These are phyloP conservation scores for Berberis thunbergii DNA, from an alignment of 164 flowering plant species.

Conservation along the genomic window DNA sequence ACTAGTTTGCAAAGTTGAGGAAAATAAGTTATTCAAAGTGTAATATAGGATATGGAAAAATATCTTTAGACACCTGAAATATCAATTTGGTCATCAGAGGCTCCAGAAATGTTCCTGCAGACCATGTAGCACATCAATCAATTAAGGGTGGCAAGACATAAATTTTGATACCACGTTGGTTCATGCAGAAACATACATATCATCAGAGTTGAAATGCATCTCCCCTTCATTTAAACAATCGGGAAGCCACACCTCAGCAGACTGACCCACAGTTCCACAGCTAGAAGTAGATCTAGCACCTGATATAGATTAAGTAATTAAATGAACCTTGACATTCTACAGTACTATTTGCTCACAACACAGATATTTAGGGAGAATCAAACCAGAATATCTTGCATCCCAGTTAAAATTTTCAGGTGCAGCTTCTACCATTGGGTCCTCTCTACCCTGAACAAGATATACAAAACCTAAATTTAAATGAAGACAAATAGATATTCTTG, in stretches of 20 bases:
- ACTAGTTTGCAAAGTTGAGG: not conserved
- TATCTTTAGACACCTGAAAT: conserved; percentile 39
- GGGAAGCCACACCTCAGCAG: conserved; percentile 71
- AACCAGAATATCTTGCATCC: conserved; percentile 51
- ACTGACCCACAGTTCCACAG: conserved; percentile 41
- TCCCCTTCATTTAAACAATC: conserved; percentile 60
- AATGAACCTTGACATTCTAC: not conserved
- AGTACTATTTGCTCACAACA: not conserved
- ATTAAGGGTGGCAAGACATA: not conserved
- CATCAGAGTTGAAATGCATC: conserved; percentile 43
- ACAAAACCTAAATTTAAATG: too few species aligned
- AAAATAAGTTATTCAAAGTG: too few species aligned
- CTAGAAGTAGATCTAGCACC: conserved; percentile 34
- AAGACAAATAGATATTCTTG: too few species aligned
- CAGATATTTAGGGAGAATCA: conserved; percentile 10
- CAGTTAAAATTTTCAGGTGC: conserved; percentile 40
- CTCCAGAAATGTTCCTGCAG: conserved; percentile 42
- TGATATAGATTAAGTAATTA: conserved; percentile 11
- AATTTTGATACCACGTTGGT: not conserved
- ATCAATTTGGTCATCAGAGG: conserved; percentile 48
- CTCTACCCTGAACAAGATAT: conserved; percentile 36
- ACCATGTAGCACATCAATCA: conserved; percentile 1
- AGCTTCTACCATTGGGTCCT: conserved; percentile 31
- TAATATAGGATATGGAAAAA: not conserved
- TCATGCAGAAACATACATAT: conserved; percentile 39